Percentiles rank a stretch among this genome's conserved stretches.
phyloP scores from a whole-genome alignment of 345 rosid genomes.

The Salix dunnii region DNA sequence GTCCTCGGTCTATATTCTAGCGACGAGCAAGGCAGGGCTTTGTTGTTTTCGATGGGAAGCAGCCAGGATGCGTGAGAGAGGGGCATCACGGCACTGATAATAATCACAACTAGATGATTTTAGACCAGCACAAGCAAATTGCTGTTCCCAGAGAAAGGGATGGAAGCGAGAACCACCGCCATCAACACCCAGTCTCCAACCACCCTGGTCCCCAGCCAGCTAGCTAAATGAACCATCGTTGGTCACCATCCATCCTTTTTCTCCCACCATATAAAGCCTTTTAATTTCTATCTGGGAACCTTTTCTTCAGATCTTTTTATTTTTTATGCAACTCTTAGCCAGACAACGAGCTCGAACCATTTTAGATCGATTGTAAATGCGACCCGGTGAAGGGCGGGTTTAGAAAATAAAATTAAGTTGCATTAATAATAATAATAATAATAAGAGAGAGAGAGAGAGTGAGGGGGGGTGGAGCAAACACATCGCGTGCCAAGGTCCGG shows the following conservation, averaged over 20 bases:
- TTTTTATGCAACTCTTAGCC: neutral
- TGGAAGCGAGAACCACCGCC: neutral
- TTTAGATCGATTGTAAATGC: neutral
- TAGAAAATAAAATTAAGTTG: too few relatives aligned
- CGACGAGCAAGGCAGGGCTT: too few relatives aligned
- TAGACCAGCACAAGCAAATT: neutral
- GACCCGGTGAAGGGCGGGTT: too few relatives aligned
- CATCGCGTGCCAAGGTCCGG: neutral
- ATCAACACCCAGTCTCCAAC: neutral
- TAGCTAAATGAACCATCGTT: neutral
- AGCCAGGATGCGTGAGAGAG: neutral
- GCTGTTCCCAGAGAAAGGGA: neutral
- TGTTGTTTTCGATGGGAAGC: too few relatives aligned
- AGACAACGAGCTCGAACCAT: too few relatives aligned
- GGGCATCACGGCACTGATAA: neutral
- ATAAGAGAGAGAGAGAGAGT: too few relatives aligned
- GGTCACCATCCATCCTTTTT: neutral
- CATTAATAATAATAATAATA: too few relatives aligned
- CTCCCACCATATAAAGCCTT: neutral
- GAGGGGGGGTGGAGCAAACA: neutral
- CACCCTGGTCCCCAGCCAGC: neutral
- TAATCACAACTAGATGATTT: neutral
- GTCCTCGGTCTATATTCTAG: too few relatives aligned
- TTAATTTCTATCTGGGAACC: neutral
- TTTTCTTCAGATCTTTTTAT: neutral